Conservation (phyloP, 176 grass and related monocot species). For the Urochloa ruziziensis region DNA sequence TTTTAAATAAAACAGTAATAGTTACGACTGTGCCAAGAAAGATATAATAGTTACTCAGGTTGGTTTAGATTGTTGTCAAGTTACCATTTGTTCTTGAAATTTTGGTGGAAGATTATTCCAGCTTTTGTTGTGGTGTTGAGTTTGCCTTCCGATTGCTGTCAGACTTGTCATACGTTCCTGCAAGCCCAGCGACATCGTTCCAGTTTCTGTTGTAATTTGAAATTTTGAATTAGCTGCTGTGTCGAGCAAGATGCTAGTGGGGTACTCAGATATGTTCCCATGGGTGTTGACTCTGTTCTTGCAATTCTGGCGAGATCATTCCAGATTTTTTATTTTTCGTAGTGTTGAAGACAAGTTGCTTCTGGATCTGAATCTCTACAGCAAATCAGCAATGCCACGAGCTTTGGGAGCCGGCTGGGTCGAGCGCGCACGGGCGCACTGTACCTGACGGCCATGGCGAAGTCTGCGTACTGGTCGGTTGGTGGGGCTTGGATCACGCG, state of each 20-base stretch:
- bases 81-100: background rate
- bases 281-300: background rate
- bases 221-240: background rate
- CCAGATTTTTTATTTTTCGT: background rate
- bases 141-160: background rate
- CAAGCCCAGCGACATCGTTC: background rate
- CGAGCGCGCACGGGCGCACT: too few relatives aligned
- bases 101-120: background rate
- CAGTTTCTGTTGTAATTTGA: background rate
- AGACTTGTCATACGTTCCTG: background rate
- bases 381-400: too few relatives aligned
- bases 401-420: too few relatives aligned
- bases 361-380: too few relatives aligned
- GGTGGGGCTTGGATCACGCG: too few relatives aligned
- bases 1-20: conserved; percentile 12
- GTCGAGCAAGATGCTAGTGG: too few relatives aligned
- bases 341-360: too few relatives aligned
- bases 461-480: too few relatives aligned
- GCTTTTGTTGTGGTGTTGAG: background rate
- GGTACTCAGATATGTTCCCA: background rate
- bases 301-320: background rate
- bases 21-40: conserved; percentile 28
- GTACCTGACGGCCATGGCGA: too few relatives aligned
- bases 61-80: background rate
- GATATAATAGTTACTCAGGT: background rate